Percentiles rank a stretch among this genome's conserved stretches.
phyloP scores from a whole-genome alignment of 1,139 yeast genomes.

The Insectozyma bohioensis region DNA sequence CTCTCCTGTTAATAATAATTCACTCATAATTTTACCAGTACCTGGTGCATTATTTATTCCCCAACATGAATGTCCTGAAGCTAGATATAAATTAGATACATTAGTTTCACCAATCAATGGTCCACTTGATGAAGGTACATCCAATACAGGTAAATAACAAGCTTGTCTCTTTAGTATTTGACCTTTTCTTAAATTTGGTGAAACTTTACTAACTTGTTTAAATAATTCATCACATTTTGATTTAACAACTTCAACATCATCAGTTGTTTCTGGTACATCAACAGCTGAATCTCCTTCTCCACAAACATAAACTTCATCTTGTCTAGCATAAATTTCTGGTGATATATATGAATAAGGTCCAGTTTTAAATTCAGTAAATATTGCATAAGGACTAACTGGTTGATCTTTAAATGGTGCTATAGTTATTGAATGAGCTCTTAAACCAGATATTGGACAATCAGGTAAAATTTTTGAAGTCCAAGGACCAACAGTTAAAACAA shows the following conservation, averaged over 20 bases:
- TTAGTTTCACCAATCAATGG: constrained; percentile 94
- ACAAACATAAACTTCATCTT: constrained; percentile 94
- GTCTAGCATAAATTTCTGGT: constrained; percentile 94
- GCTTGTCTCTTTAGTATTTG: constrained; percentile 85
- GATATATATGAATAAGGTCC: constrained; percentile 66
- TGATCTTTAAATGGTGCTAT: constrained; percentile 73
- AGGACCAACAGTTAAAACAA: constrained; percentile 89
- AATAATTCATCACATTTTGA: constrained; percentile 88
- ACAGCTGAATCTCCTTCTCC: constrained; percentile 95
- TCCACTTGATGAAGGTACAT: constrained; percentile 88
- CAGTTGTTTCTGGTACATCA: constrained; percentile 91
- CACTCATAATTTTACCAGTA: constrained; percentile 90
- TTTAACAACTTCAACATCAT: constrained; percentile 85
- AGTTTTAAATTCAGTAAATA: constrained; percentile 84
- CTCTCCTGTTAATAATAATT: constrained; percentile 81
- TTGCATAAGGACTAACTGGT: constrained; percentile 85
- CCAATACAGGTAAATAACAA: constrained; percentile 91
- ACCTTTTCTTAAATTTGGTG: constrained; percentile 72
- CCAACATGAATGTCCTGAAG: constrained; percentile 98
- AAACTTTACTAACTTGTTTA: constrained; percentile 75
- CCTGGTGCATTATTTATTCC: constrained; percentile 98
- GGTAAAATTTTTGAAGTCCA: constrained; percentile 93
- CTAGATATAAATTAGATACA: constrained; percentile 72
- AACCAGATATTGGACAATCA: constrained; percentile 88
- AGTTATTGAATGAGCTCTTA: constrained; percentile 93